Base-by-base conservation (phyloP, 768 basidiomycete genomes). In the Lactifluus pinguis region DNA sequence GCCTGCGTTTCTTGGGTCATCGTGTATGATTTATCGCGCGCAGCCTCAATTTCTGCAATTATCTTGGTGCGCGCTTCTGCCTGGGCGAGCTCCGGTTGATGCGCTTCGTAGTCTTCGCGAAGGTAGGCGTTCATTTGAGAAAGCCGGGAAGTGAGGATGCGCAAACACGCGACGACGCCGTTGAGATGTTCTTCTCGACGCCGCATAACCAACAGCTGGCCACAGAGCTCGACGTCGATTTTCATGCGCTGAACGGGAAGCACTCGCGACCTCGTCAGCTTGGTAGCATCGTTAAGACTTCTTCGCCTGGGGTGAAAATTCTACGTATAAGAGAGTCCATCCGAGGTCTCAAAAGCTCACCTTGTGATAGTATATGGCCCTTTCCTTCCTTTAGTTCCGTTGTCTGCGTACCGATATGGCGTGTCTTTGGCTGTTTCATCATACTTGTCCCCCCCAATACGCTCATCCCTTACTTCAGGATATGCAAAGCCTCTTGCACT, bases 191-290 rank as follows among this genome's bases (percentile, higher is more conserved):
- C 75, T 68, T 85, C 84, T 66, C 89, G 78, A 47, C 89, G 75
- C 38, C 74, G 75, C 82, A 89, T 82, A 65, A 86, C 79, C 21
- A 92, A 75, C 50, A 87, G 69, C 68, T 91, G 85, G 4, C 86
- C 87, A 67, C 85, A 85, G 15, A 92, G 76, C 66, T 86, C 87
- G 41, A 90, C 89, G 66, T 92, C 89, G 45, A 88, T 82, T 53
- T 78, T 80, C 86, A 92, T 87, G 66, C 80, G 76, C 57, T 89
- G 85, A 7, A 77, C 62, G 3, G 79, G 77, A 47, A 89, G 70
- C 11, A 84, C 73, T 39, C 74, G 74, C 60, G 78, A 69, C 51
- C 74, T 74, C 42, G 72, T 74, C 63, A 84, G 76, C n/a, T 80
- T 77, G 32, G 72, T 68, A 1, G 84, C 68, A 69, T 84, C 84